A percentile compares a stretch with the other conserved stretches of the same genome.
These are phyloP conservation scores for Daucus carota DNA, from an alignment of 129 eudicot genomes.

Conservation along the genomic window DH1_v3.0 NC_030387.2:1847501-1848000, in stretches of 20 bases:
- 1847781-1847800: neutral
- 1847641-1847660: slow-evolving; percentile 85
- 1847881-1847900: too few relatives aligned
- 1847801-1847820: neutral
- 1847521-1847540: neutral
- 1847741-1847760: neutral
- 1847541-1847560: neutral
- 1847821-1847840: neutral
- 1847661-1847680: slow-evolving; percentile 97
- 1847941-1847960: neutral
- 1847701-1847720: neutral
- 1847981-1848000: neutral
- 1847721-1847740: neutral
- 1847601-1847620: slow-evolving; percentile 74
- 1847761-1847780: neutral
- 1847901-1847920: neutral
- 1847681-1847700: slow-evolving; percentile 80
- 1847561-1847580: neutral
- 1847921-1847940: neutral
- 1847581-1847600: slow-evolving; percentile 5
- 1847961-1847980: neutral
- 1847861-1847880: neutral
- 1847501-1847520: neutral
- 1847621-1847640: slow-evolving; percentile 91
- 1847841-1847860: neutral